These are phyloP conservation scores for Funneliformis caledonium DNA, from an alignment of 371 early-diverging fungal genomes.

Conservation along the genomic window DNA sequence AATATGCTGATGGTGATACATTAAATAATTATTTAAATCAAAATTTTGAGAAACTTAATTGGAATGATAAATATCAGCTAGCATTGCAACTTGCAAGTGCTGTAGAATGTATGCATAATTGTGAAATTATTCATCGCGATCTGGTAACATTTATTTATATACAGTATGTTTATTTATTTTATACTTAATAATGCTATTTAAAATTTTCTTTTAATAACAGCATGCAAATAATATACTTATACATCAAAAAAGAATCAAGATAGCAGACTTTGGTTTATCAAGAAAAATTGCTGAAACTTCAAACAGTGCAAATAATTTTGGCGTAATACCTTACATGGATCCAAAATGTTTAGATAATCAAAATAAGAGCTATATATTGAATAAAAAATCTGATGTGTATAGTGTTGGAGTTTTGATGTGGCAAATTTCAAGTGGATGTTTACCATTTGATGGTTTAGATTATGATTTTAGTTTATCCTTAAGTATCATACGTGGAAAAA, in stretches of 20 bases:
- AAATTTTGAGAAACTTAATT: background rate
- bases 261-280: conserved; percentile 15
- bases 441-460: no score
- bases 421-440: no score
- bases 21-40: background rate
- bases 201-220: background rate
- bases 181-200: no score
- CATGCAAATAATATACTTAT: background rate
- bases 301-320: background rate
- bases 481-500: no score
- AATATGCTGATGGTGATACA: conserved; percentile 3
- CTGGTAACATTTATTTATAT: background rate
- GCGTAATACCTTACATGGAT: no score
- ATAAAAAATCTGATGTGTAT: no score
- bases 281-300: background rate
- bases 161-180: no score
- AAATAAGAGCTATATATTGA: no score
- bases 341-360: no score
- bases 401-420: no score
- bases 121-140: conserved; percentile 18
- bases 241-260: background rate
- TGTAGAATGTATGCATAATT: background rate
- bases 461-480: no score
- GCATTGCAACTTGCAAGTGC: background rate
- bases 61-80: background rate